A percentile compares a stretch with the other conserved stretches of the same genome.
phyloP scores from a whole-genome alignment of 108 stramenopile species.

The Discostella pseudostelligera region DNA sequence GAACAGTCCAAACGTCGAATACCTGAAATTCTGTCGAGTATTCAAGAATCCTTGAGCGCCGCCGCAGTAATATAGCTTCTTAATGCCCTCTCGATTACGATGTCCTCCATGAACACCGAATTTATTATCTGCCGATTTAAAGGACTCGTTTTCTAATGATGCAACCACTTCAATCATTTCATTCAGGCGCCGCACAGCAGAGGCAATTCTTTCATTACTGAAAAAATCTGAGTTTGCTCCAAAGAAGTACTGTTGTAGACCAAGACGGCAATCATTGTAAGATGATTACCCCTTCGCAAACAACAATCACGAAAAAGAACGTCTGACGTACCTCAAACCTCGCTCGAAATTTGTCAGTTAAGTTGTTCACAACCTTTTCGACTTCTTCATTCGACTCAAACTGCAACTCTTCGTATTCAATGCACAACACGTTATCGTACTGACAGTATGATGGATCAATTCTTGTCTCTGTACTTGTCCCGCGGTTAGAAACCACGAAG shows the following conservation, averaged over 20 bases:
- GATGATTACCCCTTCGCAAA: background rate
- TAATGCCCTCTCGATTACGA: background rate
- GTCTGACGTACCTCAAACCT: constrained; percentile 14
- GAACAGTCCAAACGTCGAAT: constrained; percentile 33
- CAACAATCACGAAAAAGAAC: background rate
- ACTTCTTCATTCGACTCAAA: constrained; percentile 13
- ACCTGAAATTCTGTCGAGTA: constrained; percentile 14
- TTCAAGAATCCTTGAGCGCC: constrained; percentile 17
- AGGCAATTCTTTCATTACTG: constrained; percentile 7
- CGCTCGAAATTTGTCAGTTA: constrained; percentile 12
- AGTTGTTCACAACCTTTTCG: constrained; percentile 13
- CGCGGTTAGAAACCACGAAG: constrained; percentile 25
- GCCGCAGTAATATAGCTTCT: constrained; percentile 38
- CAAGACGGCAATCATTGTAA: background rate
- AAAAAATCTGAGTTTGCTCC: constrained; percentile 23
- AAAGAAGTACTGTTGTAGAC: constrained; percentile 20
- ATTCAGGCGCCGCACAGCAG: constrained; percentile 20
- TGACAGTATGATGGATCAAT: constrained; percentile 18
- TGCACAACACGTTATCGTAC: constrained; percentile 34
- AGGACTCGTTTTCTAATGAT: constrained; percentile 18
- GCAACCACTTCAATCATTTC: constrained; percentile 27
- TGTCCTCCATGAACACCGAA: constrained; percentile 35
- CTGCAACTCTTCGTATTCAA: constrained; percentile 30
- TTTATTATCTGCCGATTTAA: constrained; percentile 21
- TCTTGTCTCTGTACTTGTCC: constrained; percentile 13